phyloP scores from a whole-genome alignment of 2,329 filamentous ascomycete species.

The Arachnopeziza araneosa region DNA sequence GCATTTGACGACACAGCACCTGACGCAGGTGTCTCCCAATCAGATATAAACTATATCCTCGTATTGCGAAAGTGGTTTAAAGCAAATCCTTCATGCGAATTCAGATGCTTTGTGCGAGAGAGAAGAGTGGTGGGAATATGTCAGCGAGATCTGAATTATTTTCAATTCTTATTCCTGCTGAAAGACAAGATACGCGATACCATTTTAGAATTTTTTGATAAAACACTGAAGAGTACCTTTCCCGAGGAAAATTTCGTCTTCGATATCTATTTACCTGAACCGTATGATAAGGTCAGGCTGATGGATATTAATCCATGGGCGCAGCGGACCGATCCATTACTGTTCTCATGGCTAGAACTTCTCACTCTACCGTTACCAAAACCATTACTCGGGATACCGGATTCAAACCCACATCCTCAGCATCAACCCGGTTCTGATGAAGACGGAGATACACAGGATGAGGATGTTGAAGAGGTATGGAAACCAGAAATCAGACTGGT shows the following conservation, averaged over 20 bases:
- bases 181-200: constrained; percentile 59
- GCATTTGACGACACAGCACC: constrained; percentile 71
- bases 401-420: constrained; percentile 26
- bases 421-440: constrained; percentile 18
- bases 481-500: constrained; percentile 78
- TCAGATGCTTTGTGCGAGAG: constrained; percentile 89
- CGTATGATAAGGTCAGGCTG: constrained; percentile 55
- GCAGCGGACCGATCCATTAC: constrained; percentile 75
- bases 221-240: constrained; percentile 69
- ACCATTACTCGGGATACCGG: constrained; percentile 47
- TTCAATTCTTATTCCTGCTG: constrained; percentile 68
- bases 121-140: constrained; percentile 74
- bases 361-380: constrained; percentile 61
- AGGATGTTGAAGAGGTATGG: constrained; percentile 47
- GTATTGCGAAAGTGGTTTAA: constrained; percentile 84
- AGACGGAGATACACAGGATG: constrained; percentile 40
- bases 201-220: constrained; percentile 72
- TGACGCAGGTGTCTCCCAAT: constrained; percentile 23
- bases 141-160: constrained; percentile 87
- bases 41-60: constrained; percentile 46
- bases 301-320: constrained; percentile 98
- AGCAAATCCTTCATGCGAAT: constrained; percentile 86
- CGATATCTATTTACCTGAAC: constrained; percentile 83
- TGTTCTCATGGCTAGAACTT: constrained; percentile 88
- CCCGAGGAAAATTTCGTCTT: constrained; percentile 81